These are phyloP conservation scores for Populus ilicifolia DNA, from an alignment of 345 rosid genomes.

Conservation along the genomic window DNA sequence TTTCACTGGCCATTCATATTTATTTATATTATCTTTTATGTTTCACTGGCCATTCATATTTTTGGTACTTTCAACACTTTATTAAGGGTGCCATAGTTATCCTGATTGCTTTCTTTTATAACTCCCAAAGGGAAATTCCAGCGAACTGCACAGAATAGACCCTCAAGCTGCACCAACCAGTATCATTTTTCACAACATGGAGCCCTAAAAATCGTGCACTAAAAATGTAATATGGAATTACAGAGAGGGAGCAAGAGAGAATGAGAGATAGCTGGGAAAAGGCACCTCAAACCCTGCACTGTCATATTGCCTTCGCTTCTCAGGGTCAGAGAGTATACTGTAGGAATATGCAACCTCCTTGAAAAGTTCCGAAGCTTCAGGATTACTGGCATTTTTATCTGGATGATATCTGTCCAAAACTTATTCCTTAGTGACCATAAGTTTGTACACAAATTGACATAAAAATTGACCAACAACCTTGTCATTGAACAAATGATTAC, in stretches of 20 bases:
- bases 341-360: constrained; percentile 98
- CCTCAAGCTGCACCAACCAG: not conserved
- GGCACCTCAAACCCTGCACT: constrained; percentile 92
- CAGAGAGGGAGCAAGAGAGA: not conserved
- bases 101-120: not conserved
- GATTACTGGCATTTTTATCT: constrained; percentile 89
- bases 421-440: not conserved
- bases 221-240: not conserved
- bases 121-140: not conserved
- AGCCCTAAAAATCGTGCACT: not conserved
- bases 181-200: not conserved
- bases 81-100: not conserved
- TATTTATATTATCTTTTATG: not conserved
- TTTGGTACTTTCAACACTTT: not conserved
- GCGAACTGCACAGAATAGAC: not conserved
- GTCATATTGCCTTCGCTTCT: constrained; percentile 96
- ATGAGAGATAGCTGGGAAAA: not conserved
- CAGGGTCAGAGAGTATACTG: constrained; percentile 95
- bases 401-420: constrained; percentile 78
- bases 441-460: not conserved
- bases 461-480: not conserved
- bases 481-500: not conserved
- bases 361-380: constrained; percentile 92
- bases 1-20: not conserved
- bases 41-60: not conserved